Evolutionary conservation across 805 yeast species (phyloP).

Genomic region (Yamadazyma tumulicola): DNA sequence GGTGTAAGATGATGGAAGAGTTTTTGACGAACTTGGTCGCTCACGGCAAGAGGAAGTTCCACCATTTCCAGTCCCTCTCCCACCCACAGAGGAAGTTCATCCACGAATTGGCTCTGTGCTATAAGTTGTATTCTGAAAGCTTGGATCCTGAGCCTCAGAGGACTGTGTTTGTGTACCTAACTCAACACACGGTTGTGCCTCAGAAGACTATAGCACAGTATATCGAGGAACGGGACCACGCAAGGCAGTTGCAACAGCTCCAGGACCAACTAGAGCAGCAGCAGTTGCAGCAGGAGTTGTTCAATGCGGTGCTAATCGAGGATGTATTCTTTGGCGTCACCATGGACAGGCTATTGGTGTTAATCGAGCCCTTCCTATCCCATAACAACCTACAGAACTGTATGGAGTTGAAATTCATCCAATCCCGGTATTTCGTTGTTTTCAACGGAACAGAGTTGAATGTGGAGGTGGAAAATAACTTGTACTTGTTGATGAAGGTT

Average conservation of each 20-base stretch:
- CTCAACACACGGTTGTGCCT: slow-evolving; percentile 38
- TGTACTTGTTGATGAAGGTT: slow-evolving; percentile 37
- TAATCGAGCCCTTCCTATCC: slow-evolving; percentile 22
- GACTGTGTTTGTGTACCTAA: slow-evolving; percentile 57
- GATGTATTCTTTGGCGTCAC: slow-evolving; percentile 54
- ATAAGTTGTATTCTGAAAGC: slow-evolving; percentile 59
- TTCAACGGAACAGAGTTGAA: not conserved
- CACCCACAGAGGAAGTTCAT: slow-evolving; percentile 66
- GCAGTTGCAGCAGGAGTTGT: slow-evolving; percentile 17
- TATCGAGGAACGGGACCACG: slow-evolving; percentile 14
- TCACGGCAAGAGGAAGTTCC: slow-evolving; percentile 25
- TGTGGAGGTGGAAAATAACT: slow-evolving; percentile 38
- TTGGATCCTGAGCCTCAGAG: slow-evolving; percentile 82
- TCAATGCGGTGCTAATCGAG: slow-evolving; percentile 53
- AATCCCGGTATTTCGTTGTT: not conserved
- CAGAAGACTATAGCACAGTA: slow-evolving; percentile 27
- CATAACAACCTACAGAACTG: slow-evolving; percentile 4
- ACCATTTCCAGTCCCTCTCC: slow-evolving; percentile 74
- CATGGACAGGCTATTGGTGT: slow-evolving; percentile 17
- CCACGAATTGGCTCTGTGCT: slow-evolving; percentile 62
- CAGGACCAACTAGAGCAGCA: slow-evolving; percentile 20
- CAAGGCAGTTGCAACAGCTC: slow-evolving; percentile 17
- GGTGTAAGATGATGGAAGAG: slow-evolving; percentile 67
- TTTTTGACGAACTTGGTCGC: slow-evolving; percentile 26
- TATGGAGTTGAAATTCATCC: slow-evolving; percentile 3